These are phyloP conservation scores for Botrytis fabae DNA, from an alignment of 2,329 filamentous ascomycete genomes.

Conservation along the genomic window DNA sequence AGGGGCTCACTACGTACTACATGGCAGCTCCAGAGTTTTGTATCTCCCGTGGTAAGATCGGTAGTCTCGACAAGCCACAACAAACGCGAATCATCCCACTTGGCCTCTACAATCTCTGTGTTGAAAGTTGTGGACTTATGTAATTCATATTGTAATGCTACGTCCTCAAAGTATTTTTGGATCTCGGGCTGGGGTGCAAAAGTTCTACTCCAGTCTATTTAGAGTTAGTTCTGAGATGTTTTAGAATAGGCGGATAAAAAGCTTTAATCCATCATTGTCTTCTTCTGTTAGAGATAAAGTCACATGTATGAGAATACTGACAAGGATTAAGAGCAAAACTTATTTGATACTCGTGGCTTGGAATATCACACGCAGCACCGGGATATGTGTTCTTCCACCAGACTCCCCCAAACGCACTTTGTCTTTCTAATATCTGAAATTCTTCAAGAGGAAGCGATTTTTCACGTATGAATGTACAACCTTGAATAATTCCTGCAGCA, in stretches of 20 bases:
- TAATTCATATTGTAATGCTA: conserved; percentile 15
- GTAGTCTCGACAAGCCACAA: conserved; percentile 14
- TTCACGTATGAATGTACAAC: conserved; percentile 15
- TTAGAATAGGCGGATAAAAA: not conserved
- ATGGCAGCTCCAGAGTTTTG: conserved; percentile 8
- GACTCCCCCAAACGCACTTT: conserved; percentile 2
- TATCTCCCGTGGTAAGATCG: not conserved
- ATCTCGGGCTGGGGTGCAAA: conserved; percentile 10
- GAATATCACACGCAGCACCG: conserved; percentile 16
- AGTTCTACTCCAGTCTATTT: conserved; percentile 13
- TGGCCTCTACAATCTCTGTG: conserved; percentile 6
- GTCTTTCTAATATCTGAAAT: conserved; percentile 15
- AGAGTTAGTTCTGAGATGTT: not conserved
- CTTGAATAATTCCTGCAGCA: conserved; percentile 18
- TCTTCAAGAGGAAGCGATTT: conserved; percentile 11
- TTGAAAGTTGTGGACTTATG: conserved; percentile 7
- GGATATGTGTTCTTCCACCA: conserved; percentile 18
- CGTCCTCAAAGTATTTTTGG: conserved; percentile 12
- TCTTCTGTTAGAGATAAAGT: not conserved
- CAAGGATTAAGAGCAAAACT: conserved; percentile 17
- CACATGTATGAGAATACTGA: not conserved
- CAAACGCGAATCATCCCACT: conserved; percentile 7
- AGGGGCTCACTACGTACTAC: not conserved
- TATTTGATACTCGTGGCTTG: conserved; percentile 9
- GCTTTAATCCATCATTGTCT: not conserved